Conservation (phyloP, 2,329 filamentous ascomycete species). For the Exophiala bonariae region DNA sequence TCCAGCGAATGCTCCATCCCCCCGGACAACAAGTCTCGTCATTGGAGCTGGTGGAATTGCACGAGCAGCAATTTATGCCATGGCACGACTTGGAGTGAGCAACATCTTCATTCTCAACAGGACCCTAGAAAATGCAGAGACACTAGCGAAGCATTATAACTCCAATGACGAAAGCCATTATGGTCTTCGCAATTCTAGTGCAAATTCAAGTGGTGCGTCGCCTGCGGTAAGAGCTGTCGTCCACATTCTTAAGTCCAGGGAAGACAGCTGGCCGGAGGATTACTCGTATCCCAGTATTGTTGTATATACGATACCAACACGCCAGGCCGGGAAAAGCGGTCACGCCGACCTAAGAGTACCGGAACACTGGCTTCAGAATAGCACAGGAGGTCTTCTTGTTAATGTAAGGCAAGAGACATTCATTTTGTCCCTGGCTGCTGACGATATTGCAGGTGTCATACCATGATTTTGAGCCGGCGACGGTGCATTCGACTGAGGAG, state of each 20-base stretch:
- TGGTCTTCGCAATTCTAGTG: neutral
- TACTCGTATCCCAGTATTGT: conserved; percentile 70
- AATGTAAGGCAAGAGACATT: conserved; percentile 33
- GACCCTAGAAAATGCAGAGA: conserved; percentile 63
- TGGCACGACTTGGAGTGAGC: conserved; percentile 70
- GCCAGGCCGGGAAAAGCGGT: neutral
- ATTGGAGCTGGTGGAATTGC: conserved; percentile 60
- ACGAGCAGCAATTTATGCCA: conserved; percentile 41
- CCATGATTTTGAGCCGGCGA: conserved; percentile 39
- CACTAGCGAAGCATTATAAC: conserved; percentile 69
- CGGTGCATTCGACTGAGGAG: conserved; percentile 38
- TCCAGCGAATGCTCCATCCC: conserved; percentile 65
- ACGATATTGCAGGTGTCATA: conserved; percentile 35
- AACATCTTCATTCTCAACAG: conserved; percentile 75
- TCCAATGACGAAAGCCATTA: conserved; percentile 3
- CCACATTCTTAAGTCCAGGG: conserved; percentile 56
- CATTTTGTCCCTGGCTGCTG: neutral
- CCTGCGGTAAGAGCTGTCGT: conserved; percentile 27
- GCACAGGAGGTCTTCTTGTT: conserved; percentile 41
- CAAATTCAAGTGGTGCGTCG: conserved; percentile 29
- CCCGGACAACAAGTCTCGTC: conserved; percentile 56
- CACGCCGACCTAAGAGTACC: conserved; percentile 36
- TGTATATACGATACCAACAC: conserved; percentile 45
- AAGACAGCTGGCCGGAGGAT: conserved; percentile 64
- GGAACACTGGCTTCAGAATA: conserved; percentile 39